Evolutionary conservation across 345 rosid genomes (phyloP), one percentile per base, ranked within the genome.

Genomic region (Fremontodendron californicum): DNA sequence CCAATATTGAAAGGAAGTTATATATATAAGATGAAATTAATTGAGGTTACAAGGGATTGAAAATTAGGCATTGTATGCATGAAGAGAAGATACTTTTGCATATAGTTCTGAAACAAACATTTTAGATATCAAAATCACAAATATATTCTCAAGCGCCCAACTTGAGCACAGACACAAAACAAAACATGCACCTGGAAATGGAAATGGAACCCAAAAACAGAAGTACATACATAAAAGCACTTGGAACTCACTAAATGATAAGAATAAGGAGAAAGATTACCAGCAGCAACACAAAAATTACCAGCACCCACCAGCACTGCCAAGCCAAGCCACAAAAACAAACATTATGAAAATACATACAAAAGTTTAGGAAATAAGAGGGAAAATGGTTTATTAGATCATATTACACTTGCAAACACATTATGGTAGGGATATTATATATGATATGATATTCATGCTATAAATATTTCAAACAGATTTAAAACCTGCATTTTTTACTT

Each of bases 271-370:
- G 37, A 78, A 90, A 43, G 72, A 88, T 43, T 25, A 87, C 77
- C 75, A 90, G 43, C 31, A 57, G 88, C 82, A 87, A 71, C 60
- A 87, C 80, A 18, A 87, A 48, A 77, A 88, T 74, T 69, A 64
- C 94, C 84, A 88, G 75, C 70, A 88, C 55, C 93, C 94, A 90
- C 94, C 94, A 90, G 63, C 94, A 90, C 94, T 90, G 90, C 85
- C 79, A 83, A 79, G 58, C 43, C 13, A 55, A 23, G 21, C 8
- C 77, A 45, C 49, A 15, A 27, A 15, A 54, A 55, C 40, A 69
- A 43, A 11, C 29, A 65, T 10, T 3, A 54, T 7, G 39, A 54
- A 46, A 39, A 55, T 45, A 54, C 18, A 39, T 73, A n/a, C 37
- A 55, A 37, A 55, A 25, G 64, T 25, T 61, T 3, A 5, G 9